Conservation (phyloP, 345 rosid genomes). For the Raphanus raphanistrum region DNA sequence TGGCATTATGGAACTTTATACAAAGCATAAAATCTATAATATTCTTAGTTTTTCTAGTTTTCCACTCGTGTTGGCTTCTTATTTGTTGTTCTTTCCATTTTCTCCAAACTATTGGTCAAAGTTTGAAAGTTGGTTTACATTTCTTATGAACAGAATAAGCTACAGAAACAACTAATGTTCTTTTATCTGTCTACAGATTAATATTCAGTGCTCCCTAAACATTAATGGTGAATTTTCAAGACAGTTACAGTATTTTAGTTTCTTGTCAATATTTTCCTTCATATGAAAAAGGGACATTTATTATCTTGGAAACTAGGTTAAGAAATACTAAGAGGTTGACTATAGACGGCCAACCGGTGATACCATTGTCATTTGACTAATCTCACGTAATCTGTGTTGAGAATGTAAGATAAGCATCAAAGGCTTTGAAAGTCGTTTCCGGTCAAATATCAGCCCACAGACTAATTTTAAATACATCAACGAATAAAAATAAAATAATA, state of each 20-base stretch:
- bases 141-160: not conserved
- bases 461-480: not conserved
- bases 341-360: not conserved
- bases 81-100: conserved; percentile 1
- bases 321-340: not conserved
- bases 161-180: too few species aligned
- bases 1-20: conserved; percentile 3
- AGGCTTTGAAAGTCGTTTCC: conserved; percentile 17
- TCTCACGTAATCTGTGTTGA: conserved; percentile 7
- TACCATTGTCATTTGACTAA: conserved; percentile 7
- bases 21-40: conserved; percentile 1
- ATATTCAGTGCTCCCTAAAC: not conserved
- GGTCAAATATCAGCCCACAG: conserved; percentile 26
- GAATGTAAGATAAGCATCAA: conserved; percentile 20
- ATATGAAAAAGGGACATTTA: not conserved
- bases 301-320: not conserved
- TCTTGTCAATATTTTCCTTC: not conserved
- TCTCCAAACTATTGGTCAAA: conserved; percentile 23
- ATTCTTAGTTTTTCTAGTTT: not conserved
- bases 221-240: not conserved
- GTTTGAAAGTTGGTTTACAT: conserved; percentile 17
- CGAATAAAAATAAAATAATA: not conserved
- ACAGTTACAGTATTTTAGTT: not conserved
- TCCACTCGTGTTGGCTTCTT: conserved; percentile 17
- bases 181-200: not conserved